A percentile compares a stretch with the other conserved stretches of the same genome.
phyloP scores from a whole-genome alignment of 345 rosid genomes.

The Acer campestre region DNA sequence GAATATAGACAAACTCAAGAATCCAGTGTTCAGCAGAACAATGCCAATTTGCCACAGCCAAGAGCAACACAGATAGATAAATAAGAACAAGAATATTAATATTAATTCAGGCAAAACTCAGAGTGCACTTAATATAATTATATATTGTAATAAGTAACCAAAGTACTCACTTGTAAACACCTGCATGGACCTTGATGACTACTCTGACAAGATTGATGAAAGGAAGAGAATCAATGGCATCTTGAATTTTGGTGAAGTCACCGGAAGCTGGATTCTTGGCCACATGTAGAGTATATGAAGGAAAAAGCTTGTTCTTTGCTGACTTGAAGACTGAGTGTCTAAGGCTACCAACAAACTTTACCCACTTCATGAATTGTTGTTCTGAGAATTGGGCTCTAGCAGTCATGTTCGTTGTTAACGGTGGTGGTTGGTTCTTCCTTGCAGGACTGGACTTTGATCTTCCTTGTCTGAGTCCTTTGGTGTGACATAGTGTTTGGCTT shows the following conservation, averaged over 20 bases:
- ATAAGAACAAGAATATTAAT: constrained; percentile 1
- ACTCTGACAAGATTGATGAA: constrained; percentile 80
- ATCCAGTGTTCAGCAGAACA: constrained; percentile 21
- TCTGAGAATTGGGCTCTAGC: constrained; percentile 57
- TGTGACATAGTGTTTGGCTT: constrained; percentile 52
- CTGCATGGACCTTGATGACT: constrained; percentile 90
- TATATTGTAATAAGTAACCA: not conserved
- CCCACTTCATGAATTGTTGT: constrained; percentile 93
- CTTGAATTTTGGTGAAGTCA: constrained; percentile 86
- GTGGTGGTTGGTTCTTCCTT: constrained; percentile 27
- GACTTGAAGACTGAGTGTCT: constrained; percentile 75
- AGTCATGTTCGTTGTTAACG: constrained; percentile 39
- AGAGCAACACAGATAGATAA: not conserved
- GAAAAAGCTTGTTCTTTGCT: constrained; percentile 88
- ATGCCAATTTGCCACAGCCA: constrained; percentile 23
- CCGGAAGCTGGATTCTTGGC: constrained; percentile 63
- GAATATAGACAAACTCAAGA: constrained; percentile 29
- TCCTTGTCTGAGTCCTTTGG: constrained; percentile 60
- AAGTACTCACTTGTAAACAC: constrained; percentile 82
- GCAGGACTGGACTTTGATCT: constrained; percentile 24
- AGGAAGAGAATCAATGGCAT: constrained; percentile 92
- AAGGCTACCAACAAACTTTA: constrained; percentile 75
- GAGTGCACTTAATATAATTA: not conserved
- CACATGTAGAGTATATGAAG: constrained; percentile 69
- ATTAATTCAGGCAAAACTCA: not conserved